A percentile compares a stretch with the other conserved stretches of the same genome.
Conservation (phyloP, 805 yeast genomes). For the Sugiyamaella mastotermitis region DNA sequence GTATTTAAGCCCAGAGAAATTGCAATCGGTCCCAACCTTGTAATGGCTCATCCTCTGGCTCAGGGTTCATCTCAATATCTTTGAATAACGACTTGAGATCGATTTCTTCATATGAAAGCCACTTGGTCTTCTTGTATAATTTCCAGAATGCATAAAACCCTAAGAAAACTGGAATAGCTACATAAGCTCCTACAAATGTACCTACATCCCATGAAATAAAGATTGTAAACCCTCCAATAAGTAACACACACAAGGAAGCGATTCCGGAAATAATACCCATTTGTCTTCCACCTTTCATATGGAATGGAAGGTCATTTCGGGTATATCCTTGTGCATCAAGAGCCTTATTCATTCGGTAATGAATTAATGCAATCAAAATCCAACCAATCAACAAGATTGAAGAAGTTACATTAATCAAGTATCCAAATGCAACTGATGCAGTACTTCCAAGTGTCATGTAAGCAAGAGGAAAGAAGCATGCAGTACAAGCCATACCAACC, state of each 20-base stretch:
- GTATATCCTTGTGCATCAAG: slow-evolving; percentile 35
- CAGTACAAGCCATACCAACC: slow-evolving; percentile 46
- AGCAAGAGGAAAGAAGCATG: slow-evolving; percentile 56
- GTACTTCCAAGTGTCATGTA: slow-evolving; percentile 60
- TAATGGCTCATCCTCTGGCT: slow-evolving; percentile 1
- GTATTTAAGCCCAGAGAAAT: not conserved
- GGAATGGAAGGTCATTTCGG: slow-evolving; percentile 42
- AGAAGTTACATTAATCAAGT: slow-evolving; percentile 26
- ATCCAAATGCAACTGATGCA: slow-evolving; percentile 53
- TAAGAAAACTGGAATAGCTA: slow-evolving; percentile 62
- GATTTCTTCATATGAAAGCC: slow-evolving; percentile 9
- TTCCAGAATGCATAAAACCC: slow-evolving; percentile 55
- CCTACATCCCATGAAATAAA: slow-evolving; percentile 62
- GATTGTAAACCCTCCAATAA: slow-evolving; percentile 68
- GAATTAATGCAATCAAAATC: slow-evolving; percentile 46
- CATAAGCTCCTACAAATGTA: slow-evolving; percentile 70
- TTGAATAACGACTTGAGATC: slow-evolving; percentile 12
- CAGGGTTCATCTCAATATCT: slow-evolving; percentile 1
- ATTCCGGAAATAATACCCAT: slow-evolving; percentile 8
- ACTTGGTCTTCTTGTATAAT: slow-evolving; percentile 24
- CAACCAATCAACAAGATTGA: slow-evolving; percentile 50
- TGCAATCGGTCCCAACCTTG: not conserved
- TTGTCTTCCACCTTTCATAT: slow-evolving; percentile 34
- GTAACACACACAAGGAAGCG: slow-evolving; percentile 36
- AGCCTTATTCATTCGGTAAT: slow-evolving; percentile 42